Conservation (phyloP, 1,284 basidiomycete species). For the Marasmius oreades region DNA sequence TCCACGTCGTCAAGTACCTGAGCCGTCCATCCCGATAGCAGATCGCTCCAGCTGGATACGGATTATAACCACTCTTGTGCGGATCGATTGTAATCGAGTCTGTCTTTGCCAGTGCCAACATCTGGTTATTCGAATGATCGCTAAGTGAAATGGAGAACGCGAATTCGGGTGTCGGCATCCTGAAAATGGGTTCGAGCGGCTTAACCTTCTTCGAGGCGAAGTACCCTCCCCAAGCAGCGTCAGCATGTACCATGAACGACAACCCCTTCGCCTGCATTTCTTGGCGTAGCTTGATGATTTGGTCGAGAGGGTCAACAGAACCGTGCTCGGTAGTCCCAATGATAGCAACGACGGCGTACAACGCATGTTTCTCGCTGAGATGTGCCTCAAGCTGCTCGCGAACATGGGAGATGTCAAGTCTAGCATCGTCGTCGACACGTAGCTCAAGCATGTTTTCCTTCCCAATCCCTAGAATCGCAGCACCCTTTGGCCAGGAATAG, state of each 20-base stretch:
- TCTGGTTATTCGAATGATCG: conserved; percentile 21
- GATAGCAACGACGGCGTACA: conserved; percentile 43
- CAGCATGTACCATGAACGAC: conserved; percentile 40
- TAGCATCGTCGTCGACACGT: conserved; percentile 34
- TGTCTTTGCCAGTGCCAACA: conserved; percentile 23
- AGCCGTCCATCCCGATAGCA: conserved; percentile 39
- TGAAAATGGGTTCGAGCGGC: not conserved
- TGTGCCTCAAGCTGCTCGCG: conserved; percentile 27
- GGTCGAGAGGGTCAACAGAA: conserved; percentile 38
- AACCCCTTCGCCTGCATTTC: conserved; percentile 26
- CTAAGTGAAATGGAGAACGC: conserved; percentile 24
- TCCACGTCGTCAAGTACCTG: conserved; percentile 40
- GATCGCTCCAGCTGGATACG: conserved; percentile 41
- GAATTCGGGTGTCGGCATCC: conserved; percentile 8
- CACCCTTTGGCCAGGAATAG: conserved; percentile 49
- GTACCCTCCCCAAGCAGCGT: conserved; percentile 46
- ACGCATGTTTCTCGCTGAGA: conserved; percentile 24
- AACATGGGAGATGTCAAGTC: conserved; percentile 31
- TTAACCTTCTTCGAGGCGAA: conserved; percentile 36
- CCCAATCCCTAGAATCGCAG: conserved; percentile 41
- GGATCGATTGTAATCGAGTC: conserved; percentile 46
- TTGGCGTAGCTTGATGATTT: conserved; percentile 33
- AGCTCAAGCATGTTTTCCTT: conserved; percentile 34
- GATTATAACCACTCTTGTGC: conserved; percentile 43
- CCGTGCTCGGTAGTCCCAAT: conserved; percentile 46